Evolutionary conservation across 2,329 filamentous ascomycete species (phyloP).

Genomic region (Clonostachys rosea): DNA sequence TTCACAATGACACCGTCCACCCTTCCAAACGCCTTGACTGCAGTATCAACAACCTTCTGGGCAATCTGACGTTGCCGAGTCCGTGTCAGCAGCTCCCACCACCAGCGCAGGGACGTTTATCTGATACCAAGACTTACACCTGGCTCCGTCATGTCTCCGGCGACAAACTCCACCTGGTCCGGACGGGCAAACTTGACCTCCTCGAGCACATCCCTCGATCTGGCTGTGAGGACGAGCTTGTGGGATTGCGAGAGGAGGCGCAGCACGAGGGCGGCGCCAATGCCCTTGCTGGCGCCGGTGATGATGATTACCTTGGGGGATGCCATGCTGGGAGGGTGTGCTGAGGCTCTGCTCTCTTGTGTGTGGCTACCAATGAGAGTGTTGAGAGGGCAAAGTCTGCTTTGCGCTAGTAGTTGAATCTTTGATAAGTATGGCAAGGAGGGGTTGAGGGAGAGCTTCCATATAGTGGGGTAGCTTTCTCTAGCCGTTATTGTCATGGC

Average conservation of each 20-base stretch:
- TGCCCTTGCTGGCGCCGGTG: conserved; percentile 59
- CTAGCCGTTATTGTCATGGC: no score
- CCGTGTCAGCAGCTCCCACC: conserved; percentile 1
- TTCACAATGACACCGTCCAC: conserved; percentile 85
- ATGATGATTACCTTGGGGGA: conserved; percentile 65
- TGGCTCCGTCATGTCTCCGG: conserved; percentile 49
- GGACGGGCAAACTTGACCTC: conserved; percentile 45
- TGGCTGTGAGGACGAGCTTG: conserved; percentile 55
- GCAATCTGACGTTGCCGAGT: conserved; percentile 36
- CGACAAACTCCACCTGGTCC: conserved; percentile 48
- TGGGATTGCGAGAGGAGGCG: conserved; percentile 47
- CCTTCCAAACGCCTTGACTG: conserved; percentile 62
- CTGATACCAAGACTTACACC: conserved; percentile 24
- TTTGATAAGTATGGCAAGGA: no score
- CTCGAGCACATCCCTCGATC: conserved; percentile 43
- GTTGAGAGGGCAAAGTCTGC: no score
- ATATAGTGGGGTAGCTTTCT: no score
- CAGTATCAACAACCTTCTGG: conserved; percentile 57
- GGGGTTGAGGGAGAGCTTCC: no score
- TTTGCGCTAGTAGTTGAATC: no score
- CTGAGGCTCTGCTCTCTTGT: no score
- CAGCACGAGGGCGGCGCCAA: conserved; percentile 52
- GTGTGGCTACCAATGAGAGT: no score
- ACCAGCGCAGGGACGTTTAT: no score
- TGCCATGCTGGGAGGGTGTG: conserved; percentile 20